Evolutionary conservation across 2,329 filamentous ascomycete species (phyloP).

Genomic region (Sclerotinia subarctica): DNA sequence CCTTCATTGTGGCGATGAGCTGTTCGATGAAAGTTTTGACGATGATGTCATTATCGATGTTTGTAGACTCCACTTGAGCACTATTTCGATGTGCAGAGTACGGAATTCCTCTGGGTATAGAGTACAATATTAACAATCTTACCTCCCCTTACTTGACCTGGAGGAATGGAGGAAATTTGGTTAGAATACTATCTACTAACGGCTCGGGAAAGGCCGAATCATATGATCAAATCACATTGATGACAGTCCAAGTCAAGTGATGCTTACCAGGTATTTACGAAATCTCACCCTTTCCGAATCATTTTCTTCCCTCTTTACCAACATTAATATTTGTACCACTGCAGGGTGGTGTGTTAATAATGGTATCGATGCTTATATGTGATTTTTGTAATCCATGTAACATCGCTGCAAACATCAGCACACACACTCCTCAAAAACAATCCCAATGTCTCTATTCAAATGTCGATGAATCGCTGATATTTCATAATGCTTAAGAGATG

Average conservation of each 20-base stretch:
- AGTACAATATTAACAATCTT: too few species aligned
- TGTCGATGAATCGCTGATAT: too few species aligned
- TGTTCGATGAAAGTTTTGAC: background rate
- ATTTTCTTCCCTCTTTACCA: background rate
- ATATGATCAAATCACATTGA: background rate
- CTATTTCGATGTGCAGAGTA: too few species aligned
- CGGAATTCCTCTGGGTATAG: too few species aligned
- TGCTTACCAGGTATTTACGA: background rate
- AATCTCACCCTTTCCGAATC: background rate
- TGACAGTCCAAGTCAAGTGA: conserved; percentile 5
- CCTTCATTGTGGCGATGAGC: conserved; percentile 4
- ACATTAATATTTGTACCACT: background rate
- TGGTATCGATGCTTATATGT: background rate
- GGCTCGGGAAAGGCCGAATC: conserved; percentile 1
- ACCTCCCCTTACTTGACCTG: too few species aligned
- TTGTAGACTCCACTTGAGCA: background rate
- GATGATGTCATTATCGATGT: background rate
- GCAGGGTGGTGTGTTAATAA: background rate
- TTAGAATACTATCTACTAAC: background rate
- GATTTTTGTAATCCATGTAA: background rate
- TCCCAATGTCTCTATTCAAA: background rate
- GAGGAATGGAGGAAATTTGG: too few species aligned
- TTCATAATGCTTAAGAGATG: background rate
- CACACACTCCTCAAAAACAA: background rate
- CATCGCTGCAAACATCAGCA: background rate